These are phyloP conservation scores for Xerocomus cyaneibrunnescens DNA, from an alignment of 1,284 basidiomycete species.

Conservation along the genomic window DNA sequence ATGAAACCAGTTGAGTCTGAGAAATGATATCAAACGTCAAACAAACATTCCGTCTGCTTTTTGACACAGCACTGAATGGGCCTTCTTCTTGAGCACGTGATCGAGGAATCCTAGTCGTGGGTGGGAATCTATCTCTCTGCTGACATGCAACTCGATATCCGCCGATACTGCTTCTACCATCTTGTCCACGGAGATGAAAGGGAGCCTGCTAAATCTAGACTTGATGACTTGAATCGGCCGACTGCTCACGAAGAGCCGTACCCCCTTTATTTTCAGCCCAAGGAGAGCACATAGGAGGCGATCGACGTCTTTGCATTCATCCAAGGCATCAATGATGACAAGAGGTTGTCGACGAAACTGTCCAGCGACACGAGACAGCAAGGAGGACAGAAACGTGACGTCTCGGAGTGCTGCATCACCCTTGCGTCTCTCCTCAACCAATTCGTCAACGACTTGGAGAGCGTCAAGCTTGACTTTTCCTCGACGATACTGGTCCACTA, in stretches of 20 bases:
- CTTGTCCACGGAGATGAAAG: neutral
- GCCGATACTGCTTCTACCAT: neutral
- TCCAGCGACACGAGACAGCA: neutral
- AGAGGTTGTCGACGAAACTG: neutral
- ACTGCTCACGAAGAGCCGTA: conserved; percentile 6
- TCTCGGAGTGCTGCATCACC: neutral
- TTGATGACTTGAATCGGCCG: conserved; percentile 6
- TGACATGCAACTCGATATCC: conserved; percentile 6
- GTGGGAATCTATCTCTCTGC: conserved; percentile 7
- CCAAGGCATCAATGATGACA: conserved; percentile 10
- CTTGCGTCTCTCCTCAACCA: neutral
- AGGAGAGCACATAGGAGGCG: conserved; percentile 1
- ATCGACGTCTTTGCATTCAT: conserved; percentile 10
- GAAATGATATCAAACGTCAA: neutral
- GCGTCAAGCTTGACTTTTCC: neutral
- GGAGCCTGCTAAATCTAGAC: neutral
- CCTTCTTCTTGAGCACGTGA: neutral
- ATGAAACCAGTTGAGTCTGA: neutral
- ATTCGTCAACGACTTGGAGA: neutral
- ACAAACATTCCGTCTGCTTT: conserved; percentile 13
- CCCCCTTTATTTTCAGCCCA: neutral
- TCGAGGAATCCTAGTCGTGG: neutral
- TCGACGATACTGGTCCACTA: neutral
- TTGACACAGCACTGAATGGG: neutral
- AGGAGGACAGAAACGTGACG: neutral